These are phyloP conservation scores for Rhodotorula sp. DNA, from an alignment of 1,284 basidiomycete genomes.

Conservation along the genomic window DNA sequence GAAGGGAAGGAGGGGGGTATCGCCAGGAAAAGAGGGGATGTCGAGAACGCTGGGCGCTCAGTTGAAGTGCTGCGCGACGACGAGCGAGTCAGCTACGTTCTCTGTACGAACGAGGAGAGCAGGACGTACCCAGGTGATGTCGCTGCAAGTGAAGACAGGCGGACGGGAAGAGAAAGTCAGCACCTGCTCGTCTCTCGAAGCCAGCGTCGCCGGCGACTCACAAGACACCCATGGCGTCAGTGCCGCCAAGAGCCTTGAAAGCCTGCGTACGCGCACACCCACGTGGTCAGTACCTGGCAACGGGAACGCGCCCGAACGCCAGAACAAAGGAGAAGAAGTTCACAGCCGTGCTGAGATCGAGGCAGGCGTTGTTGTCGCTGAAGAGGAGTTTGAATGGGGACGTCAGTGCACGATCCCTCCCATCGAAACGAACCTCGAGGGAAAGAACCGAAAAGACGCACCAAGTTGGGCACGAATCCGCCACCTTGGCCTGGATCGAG, in stretches of 20 bases:
- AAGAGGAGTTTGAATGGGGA: neutral
- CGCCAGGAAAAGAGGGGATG: neutral
- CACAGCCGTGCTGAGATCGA: neutral
- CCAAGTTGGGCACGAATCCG: constrained; percentile 61
- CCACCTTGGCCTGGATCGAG: constrained; percentile 62
- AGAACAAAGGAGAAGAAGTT: neutral
- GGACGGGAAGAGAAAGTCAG: no score
- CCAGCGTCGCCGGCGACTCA: no score
- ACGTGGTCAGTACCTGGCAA: no score
- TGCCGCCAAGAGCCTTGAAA: constrained; percentile 18
- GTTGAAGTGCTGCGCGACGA: neutral
- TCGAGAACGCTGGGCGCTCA: neutral
- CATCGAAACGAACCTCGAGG: neutral
- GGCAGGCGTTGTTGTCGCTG: constrained; percentile 4
- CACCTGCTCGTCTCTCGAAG: no score
- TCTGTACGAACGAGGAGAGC: neutral
- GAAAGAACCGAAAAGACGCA: neutral
- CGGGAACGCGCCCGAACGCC: no score
- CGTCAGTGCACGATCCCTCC: neutral
- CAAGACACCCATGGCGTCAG: constrained; percentile 21
- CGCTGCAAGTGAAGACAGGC: neutral
- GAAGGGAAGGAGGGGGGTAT: neutral
- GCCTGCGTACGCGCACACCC: neutral
- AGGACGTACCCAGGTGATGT: neutral
- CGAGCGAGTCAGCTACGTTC: no score